A percentile compares a stretch with the other conserved stretches of the same genome.
Evolutionary conservation across 2,329 filamentous ascomycete species (phyloP).

Genomic region (Penicillium griseofulvum): DNA sequence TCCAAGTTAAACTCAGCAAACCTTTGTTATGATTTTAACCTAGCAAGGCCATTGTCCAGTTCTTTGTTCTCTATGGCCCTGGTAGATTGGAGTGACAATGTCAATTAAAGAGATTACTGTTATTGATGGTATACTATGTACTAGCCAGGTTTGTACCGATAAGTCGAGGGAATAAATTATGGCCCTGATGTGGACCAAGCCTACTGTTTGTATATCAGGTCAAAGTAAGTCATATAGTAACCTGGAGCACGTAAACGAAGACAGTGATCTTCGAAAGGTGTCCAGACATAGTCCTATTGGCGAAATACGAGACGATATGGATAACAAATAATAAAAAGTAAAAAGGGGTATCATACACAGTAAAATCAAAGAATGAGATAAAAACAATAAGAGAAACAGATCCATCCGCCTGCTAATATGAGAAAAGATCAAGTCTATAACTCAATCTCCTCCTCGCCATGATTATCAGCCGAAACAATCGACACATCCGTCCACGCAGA

Average conservation of each 20-base stretch:
- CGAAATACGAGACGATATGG: neutral
- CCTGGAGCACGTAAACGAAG: neutral
- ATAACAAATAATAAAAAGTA: neutral
- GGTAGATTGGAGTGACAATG: neutral
- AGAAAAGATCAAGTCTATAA: slow-evolving; percentile 26
- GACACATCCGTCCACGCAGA: slow-evolving; percentile 44
- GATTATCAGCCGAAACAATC: slow-evolving; percentile 46
- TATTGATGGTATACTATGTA: neutral
- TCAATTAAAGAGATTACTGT: neutral
- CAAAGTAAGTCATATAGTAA: neutral
- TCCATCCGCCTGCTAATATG: neutral
- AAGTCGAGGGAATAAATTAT: no score
- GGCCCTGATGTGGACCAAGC: no score
- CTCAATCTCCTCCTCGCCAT: slow-evolving; percentile 44
- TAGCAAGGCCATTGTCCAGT: neutral
- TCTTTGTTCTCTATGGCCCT: neutral
- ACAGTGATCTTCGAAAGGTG: neutral
- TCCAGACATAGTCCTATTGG: neutral
- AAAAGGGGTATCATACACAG: slow-evolving; percentile 2
- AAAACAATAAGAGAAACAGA: neutral
- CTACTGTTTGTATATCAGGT: neutral
- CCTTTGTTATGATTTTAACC: neutral
- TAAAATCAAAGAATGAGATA: neutral
- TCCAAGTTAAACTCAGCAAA: neutral
- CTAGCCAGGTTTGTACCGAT: neutral